Evolutionary conservation across 176 grass and related monocot species (phyloP), one percentile per base, ranked within the genome.

Genomic region (Urochloa ruziziensis): DNA sequence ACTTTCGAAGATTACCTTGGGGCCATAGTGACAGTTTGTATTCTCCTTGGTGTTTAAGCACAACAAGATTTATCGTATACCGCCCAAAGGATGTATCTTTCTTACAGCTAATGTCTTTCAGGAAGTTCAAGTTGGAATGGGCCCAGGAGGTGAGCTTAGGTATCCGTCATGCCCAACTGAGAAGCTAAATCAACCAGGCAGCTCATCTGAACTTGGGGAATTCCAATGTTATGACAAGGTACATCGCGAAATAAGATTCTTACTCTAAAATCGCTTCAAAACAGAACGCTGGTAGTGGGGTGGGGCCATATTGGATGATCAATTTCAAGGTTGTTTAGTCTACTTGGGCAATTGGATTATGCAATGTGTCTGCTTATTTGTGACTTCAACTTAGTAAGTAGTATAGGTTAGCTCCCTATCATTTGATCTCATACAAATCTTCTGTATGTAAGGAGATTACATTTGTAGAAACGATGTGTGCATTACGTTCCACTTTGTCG

Each of bases 171-270:
- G 67, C 62, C 73, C 89, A 75, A 85, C 84, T 46, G 87, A 94
- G 78, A 94, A 88, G 73, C 74, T 94, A 83, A 89, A 66, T 67
- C 43, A 67, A 32, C 61, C 78, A 62, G 82, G 68, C 12, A 53
- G 64, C 56, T 62, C 52, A 83, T 78, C 82, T 73, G 89, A 90
- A 82, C 67, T 91, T 13, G 92, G 89, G 80, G 84, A 91, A 71
- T 94, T 94, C 80, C 92, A 94, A 64, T 94, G 89, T 80, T 94
- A 94, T 76, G 92, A 94, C 67, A 94, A 94, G 92, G 92, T 94
- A 63, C 23, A 15, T 23, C 9, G 19, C 28, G 43, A 71, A 64
- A 76, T 25, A 56, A 62, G 11, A 33, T 43, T 68, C 25, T 33
- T 81, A 46, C 36, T 77, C 14, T 29, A 82, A 16, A 53, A 5